Evolutionary conservation across 148 eudicot species (phyloP).

Genomic region (Talinum fruticosum): DNA sequence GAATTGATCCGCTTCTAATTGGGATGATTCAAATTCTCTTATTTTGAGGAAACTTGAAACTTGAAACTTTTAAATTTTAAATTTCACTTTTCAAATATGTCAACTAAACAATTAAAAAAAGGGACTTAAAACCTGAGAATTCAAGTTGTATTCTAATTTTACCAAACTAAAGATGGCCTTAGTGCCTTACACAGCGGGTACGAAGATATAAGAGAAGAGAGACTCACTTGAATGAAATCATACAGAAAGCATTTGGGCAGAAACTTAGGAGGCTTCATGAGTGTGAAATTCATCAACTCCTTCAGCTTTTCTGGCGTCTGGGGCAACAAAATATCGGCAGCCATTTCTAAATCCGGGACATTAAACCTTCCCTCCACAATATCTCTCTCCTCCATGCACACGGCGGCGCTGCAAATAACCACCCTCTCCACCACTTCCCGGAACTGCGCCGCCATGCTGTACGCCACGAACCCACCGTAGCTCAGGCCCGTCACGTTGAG

Average conservation of each 20-base stretch:
- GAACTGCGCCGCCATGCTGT: conserved; percentile 56
- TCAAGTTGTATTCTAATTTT: too few species aligned
- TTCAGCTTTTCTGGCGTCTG: conserved; percentile 63
- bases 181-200: too few species aligned
- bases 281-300: conserved; percentile 54
- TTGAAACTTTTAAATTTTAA: too few species aligned
- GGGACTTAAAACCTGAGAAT: too few species aligned
- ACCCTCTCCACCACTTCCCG: conserved; percentile 53
- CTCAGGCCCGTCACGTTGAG: conserved; percentile 67
- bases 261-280: conserved; percentile 50
- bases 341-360: conserved; percentile 60
- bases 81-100: too few species aligned
- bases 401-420: conserved; percentile 69
- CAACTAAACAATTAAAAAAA: too few species aligned
- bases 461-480: conserved; percentile 90
- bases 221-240: conserved; percentile 66
- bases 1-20: too few species aligned
- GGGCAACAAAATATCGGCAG: conserved; percentile 63
- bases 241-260: conserved; percentile 58
- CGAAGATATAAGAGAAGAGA: background rate
- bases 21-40: too few species aligned
- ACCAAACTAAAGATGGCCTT: too few species aligned
- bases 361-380: conserved; percentile 54
- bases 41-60: too few species aligned
- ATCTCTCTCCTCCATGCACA: conserved; percentile 75